These are phyloP conservation scores for Talaromyces wortmannii DNA, from an alignment of 495 filamentous ascomycete genomes.

Conservation along the genomic window DNA sequence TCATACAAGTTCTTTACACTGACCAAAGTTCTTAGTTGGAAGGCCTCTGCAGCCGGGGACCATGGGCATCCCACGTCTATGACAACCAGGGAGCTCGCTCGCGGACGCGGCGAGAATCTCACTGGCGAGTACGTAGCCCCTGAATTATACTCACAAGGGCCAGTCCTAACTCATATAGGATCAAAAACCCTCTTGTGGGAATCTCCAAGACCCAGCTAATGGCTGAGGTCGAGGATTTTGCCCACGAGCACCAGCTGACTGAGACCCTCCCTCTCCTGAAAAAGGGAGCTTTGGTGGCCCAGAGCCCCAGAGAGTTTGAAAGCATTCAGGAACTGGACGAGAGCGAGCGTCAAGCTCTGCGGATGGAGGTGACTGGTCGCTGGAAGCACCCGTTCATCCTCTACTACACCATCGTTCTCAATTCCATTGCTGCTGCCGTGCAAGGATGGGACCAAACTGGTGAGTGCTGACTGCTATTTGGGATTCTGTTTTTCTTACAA, in stretches of 20 bases:
- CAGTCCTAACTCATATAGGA: conserved; percentile 18
- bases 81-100: background rate
- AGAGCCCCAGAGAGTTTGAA: conserved; percentile 48
- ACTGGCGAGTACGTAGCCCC: conserved; percentile 7
- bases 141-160: background rate
- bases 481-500: background rate
- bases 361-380: conserved; percentile 50
- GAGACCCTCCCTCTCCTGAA: conserved; percentile 44
- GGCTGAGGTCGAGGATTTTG: conserved; percentile 48
- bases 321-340: conserved; percentile 48
- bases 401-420: conserved; percentile 59
- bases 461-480: background rate
- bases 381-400: conserved; percentile 60
- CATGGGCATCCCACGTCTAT: too few species aligned
- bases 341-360: conserved; percentile 45
- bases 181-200: conserved; percentile 53
- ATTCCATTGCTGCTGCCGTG: conserved; percentile 66
- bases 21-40: background rate
- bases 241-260: conserved; percentile 38
- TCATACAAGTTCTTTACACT: too few species aligned
- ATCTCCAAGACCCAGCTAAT: conserved; percentile 46
- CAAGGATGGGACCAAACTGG: conserved; percentile 54
- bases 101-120: conserved; percentile 5
- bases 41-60: background rate
- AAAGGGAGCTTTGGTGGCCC: conserved; percentile 61